These are phyloP conservation scores for Mycena rosella DNA, from an alignment of 768 basidiomycete genomes.

Conservation along the genomic window DNA sequence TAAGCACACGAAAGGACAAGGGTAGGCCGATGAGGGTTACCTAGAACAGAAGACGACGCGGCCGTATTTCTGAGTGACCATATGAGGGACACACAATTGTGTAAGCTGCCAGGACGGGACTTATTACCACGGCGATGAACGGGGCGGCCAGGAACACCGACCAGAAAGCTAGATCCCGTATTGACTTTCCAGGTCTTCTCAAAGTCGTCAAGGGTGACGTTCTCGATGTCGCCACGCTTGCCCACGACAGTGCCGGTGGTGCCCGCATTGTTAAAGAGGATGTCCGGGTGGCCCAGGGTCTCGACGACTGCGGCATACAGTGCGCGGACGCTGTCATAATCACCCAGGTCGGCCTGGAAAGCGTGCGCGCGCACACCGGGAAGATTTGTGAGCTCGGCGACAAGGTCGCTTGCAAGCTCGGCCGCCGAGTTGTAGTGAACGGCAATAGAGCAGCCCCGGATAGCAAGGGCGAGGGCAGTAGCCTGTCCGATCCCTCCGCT, in stretches of 20 bases:
- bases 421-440: slow-evolving; percentile 62
- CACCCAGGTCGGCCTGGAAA: slow-evolving; percentile 62
- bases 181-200: slow-evolving; percentile 61
- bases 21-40: slow-evolving; percentile 37
- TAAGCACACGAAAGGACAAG: neutral
- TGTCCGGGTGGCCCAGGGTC: slow-evolving; percentile 61
- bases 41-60: slow-evolving; percentile 67
- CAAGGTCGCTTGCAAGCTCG: slow-evolving; percentile 54
- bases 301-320: slow-evolving; percentile 58
- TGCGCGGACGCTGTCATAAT: slow-evolving; percentile 59
- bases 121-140: too few species aligned
- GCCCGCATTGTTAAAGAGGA: slow-evolving; percentile 67
- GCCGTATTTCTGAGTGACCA: slow-evolving; percentile 63
- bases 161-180: slow-evolving; percentile 60
- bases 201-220: slow-evolving; percentile 37
- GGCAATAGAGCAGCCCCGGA: slow-evolving; percentile 60
- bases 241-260: slow-evolving; percentile 57
- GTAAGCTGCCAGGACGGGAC: slow-evolving; percentile 54
- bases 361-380: slow-evolving; percentile 54
- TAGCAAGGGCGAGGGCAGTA: slow-evolving; percentile 60
- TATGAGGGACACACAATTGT: slow-evolving; percentile 63
- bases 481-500: slow-evolving; percentile 69
- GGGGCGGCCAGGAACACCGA: too few species aligned
- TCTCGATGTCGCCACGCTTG: slow-evolving; percentile 58
- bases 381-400: slow-evolving; percentile 48